Base-by-base conservation (phyloP, 2,329 filamentous ascomycete species). In the Claviceps sorghi region DNA sequence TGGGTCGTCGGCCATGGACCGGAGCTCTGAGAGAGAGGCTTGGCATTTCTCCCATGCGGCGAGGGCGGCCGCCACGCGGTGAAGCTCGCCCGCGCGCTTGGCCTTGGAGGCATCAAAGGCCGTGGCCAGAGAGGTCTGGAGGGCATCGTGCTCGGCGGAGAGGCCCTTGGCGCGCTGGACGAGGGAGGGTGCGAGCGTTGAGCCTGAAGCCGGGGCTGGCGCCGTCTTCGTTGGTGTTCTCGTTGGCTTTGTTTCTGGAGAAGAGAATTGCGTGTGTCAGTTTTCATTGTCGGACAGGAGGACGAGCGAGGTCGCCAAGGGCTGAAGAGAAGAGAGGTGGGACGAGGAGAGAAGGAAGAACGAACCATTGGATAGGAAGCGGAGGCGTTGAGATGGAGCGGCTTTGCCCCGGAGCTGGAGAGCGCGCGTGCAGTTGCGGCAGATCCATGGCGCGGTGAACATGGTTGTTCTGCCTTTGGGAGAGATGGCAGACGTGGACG, bases 71-170 rank as follows among this genome's bases (percentile, higher is more conserved):
- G 77, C 75, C 9, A 85, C 76, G 19, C 72, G 68, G 45, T 76
- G 74, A 40, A 84, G 69, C 64, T 84, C 80, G 59, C 82, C 82
- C 1, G 75, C 70, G 40, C 81, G 75, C 59, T 78, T 81, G 0
- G 80, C 79, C 3, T 71, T 73, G 50, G 74, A 73, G 0, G 72
- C 59, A 58, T 84, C 78, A 61, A 82, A 86, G 48, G 70, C 67
- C 30, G 69, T 67, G 43, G 72, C 72, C 22, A 83, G 73, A 19
- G 71, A 64, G 29, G 64, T 64, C 48, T 72, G 70, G n/a, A 86
- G 70, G 45, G 70, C 65, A 32, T 74, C 70, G 60, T 84, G 76
- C 58, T 86, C 82, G 57, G 68, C 67, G 0, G 78, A 70, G 45
- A 85, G 68, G 54, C 71, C 71, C 34, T 74, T 72, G 9, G 82